Conservation (phyloP, 2,329 filamentous ascomycete species). For the Pyricularia sp. region DNA sequence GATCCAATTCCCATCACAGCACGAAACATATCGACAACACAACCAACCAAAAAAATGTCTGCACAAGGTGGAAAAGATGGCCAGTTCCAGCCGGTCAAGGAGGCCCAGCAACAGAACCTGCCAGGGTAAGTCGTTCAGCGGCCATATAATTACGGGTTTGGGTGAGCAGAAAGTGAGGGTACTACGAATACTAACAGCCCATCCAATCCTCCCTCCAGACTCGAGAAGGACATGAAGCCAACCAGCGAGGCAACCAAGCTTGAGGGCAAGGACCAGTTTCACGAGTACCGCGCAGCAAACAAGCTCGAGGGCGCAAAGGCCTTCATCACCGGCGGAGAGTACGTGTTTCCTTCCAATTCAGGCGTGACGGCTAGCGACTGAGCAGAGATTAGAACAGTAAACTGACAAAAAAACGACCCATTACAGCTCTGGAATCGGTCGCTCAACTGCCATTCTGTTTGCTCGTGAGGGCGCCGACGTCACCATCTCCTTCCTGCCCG, state of each 20-base stretch:
- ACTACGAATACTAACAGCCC: background rate
- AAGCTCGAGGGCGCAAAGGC: slow-evolving; percentile 41
- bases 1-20: background rate
- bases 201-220: slow-evolving; percentile 6
- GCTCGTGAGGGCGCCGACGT: slow-evolving; percentile 49
- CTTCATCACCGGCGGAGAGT: slow-evolving; percentile 48
- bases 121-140: slow-evolving; percentile 21
- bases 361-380: background rate
- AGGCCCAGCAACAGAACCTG: slow-evolving; percentile 24
- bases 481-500: slow-evolving; percentile 43
- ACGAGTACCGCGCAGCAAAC: slow-evolving; percentile 31
- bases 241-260: slow-evolving; percentile 29
- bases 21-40: background rate
- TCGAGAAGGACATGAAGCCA: slow-evolving; percentile 27
- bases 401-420: background rate
- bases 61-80: slow-evolving; percentile 14
- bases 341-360: slow-evolving; percentile 13
- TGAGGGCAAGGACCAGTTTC: slow-evolving; percentile 25
- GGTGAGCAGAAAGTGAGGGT: background rate
- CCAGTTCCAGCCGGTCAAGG: slow-evolving; percentile 22
- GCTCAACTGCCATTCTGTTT: slow-evolving; percentile 43
- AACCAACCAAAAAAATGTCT: background rate
- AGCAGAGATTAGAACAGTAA: background rate
- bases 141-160: too few relatives aligned
- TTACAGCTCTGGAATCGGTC: slow-evolving; percentile 43